Conservation (phyloP, 2,329 filamentous ascomycete genomes). For the Byssochlamys sp. region DNA sequence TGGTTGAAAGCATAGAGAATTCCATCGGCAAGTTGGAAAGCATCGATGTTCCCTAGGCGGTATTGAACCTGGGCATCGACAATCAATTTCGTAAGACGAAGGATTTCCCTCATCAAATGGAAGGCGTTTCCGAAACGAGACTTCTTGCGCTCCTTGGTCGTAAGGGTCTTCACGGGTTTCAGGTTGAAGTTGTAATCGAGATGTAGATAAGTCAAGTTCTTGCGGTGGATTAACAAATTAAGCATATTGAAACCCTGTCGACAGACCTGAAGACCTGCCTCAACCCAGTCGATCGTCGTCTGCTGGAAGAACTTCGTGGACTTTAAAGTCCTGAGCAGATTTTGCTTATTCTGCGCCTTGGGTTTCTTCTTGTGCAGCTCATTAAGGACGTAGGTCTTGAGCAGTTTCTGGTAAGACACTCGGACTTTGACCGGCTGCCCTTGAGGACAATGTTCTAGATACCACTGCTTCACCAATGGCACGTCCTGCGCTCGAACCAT, state of each 20-base stretch:
- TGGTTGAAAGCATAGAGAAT: slow-evolving; percentile 99
- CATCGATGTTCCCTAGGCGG: slow-evolving; percentile 91
- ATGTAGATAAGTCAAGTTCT: slow-evolving; percentile 96
- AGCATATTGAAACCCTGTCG: slow-evolving; percentile 99
- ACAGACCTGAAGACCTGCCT: slow-evolving; percentile 95
- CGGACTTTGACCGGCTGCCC: slow-evolving; percentile 92
- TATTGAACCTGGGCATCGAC: slow-evolving; percentile 98
- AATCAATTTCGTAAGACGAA: slow-evolving; percentile 91
- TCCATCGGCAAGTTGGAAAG: slow-evolving; percentile 94
- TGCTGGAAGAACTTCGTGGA: slow-evolving; percentile 99
- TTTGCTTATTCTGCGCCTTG: slow-evolving; percentile 91
- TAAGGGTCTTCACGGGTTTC: slow-evolving; percentile 96
- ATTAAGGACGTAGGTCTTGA: slow-evolving; percentile 93
- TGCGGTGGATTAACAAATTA: slow-evolving; percentile 91
- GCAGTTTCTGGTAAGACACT: slow-evolving; percentile 93
- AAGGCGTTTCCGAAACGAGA: slow-evolving; percentile 98
- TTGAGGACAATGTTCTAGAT: slow-evolving; percentile 85
- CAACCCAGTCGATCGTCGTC: slow-evolving; percentile 98
- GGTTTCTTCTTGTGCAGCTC: slow-evolving; percentile 92
- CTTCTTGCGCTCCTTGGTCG: slow-evolving; percentile 98
- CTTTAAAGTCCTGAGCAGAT: slow-evolving; percentile 78
- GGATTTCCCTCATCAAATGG: slow-evolving; percentile 95
- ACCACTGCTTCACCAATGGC: slow-evolving; percentile 94
- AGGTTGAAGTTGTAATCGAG: slow-evolving; percentile 99
- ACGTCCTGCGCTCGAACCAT: slow-evolving; percentile 98